Conservation (phyloP, 306 rosid genomes). For the peach (Prunus persica) region DNA sequence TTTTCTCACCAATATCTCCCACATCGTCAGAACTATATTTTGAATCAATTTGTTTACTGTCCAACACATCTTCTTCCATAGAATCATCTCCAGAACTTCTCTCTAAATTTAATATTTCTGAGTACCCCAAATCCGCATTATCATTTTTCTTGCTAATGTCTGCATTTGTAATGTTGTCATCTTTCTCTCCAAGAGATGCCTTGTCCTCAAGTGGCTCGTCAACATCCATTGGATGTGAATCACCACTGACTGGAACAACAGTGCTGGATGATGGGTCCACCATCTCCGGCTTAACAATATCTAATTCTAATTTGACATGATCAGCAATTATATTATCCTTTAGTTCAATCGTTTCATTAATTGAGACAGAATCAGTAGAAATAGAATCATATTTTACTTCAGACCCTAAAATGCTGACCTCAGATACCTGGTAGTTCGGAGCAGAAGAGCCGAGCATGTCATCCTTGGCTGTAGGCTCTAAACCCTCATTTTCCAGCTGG, state of each 20-base stretch:
- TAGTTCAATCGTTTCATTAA: constrained; percentile 98
- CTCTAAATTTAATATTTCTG: constrained; percentile 88
- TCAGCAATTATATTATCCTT: constrained; percentile 98
- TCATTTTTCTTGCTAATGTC: constrained; percentile 47
- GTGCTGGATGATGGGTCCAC: constrained; percentile 90
- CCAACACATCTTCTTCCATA: constrained; percentile 89
- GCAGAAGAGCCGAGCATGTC: constrained; percentile 51
- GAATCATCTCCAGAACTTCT: constrained; percentile 99
- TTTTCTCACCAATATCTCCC: constrained; percentile 43
- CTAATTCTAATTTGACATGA: constrained; percentile 97
- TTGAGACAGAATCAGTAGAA: constrained; percentile 98
- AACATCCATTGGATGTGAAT: constrained; percentile 72
- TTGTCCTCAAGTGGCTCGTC: constrained; percentile 51
- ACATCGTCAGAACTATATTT: constrained; percentile 59
- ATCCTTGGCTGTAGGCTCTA: constrained; percentile 47
- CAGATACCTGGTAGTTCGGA: constrained; percentile 92
- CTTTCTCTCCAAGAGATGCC: constrained; percentile 43
- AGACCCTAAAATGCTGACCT: constrained; percentile 97
- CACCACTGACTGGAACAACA: constrained; percentile 71
- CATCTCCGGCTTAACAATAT: constrained; percentile 88
- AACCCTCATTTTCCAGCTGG: constrained; percentile 48
- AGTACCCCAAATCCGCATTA: constrained; percentile 68
- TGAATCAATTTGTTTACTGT: constrained; percentile 75
- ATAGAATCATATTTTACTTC: constrained; percentile 98
- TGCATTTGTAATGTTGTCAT: constrained; percentile 39